These are phyloP conservation scores for Berkeleyomyces rouxiae DNA, from an alignment of 2,329 filamentous ascomycete species.

Conservation along the genomic window DNA sequence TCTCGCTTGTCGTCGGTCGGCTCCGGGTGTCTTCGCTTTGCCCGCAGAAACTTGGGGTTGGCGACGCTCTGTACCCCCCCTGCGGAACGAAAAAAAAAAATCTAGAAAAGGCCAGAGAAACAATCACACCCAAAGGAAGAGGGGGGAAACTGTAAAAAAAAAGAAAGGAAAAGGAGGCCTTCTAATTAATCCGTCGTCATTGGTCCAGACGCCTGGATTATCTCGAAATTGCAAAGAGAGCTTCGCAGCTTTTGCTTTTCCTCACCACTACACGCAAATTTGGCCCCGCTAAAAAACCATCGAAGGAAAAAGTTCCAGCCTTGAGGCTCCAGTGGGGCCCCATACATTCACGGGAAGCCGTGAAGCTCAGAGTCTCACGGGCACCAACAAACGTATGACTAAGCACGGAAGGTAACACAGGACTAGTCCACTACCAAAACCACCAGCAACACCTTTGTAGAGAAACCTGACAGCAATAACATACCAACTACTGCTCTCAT, in stretches of 20 bases:
- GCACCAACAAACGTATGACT: no score
- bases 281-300: neutral
- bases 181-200: no score
- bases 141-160: neutral
- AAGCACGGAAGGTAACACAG: no score
- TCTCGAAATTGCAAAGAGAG: neutral
- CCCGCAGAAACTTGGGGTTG: no score
- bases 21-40: neutral
- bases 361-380: no score
- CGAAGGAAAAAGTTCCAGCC: neutral
- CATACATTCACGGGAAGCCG: no score
- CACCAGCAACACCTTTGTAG: no score
- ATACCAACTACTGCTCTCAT: no score
- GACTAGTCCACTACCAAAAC: no score
- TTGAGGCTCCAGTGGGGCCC: neutral
- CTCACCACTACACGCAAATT: neutral
- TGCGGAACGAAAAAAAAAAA: neutral
- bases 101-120: neutral
- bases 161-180: neutral
- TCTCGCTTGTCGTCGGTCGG: neutral
- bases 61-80: no score
- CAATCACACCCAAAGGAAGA: neutral
- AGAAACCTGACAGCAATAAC: no score
- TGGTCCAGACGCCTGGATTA: no score
- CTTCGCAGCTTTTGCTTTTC: neutral